Base-by-base conservation (phyloP, 495 filamentous ascomycete species). In the Aspergillus hancockii region DNA sequence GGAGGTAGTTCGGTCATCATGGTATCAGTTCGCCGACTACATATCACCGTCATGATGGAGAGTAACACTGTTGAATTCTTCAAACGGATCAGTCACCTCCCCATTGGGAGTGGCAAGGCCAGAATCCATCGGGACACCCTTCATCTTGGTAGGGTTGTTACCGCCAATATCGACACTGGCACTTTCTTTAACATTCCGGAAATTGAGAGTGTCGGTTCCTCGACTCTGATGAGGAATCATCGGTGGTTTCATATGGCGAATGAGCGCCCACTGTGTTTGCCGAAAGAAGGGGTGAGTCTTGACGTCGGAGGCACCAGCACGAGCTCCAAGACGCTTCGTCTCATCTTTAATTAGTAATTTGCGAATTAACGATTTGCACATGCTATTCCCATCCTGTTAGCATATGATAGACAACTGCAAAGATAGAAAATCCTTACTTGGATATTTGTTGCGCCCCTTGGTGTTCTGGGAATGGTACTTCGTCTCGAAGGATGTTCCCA, bases 271-370 rank as follows among this genome's bases (percentile, higher is more conserved):
- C 71, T 96, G 92, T 28, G 93, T 98, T 36, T 86, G 86, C 36
- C 91, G 85, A 84, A 98, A 98, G 81, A 98, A 98, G 23, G 92
- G 90, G 70, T 98, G 94, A 10, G 83, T 85, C 75, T 98, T 98
- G 67, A 98, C 94, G 75, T 98, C 94, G 2, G 92, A 96, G 12
- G 94, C 94, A 55, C 94, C 94, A 8, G 94, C 95, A 49, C 94
- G 88, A 43, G 95, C 94, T 53, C 94, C 94, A 22, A 98, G 87
- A 49, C 94, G 90, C 56, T 93, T 90, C 56, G 92, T 91, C 75
- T 98, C 94, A 64, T 98, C 94, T 75, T 98, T 98, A 77, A 97
- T 97, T 47, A 98, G 81, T 40, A 98, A 80, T 76, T 98, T 98
- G 55, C 94, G 88, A 72, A 98, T 97, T 56, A 98, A 78, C 16